Conservation (phyloP, 202 grass and related monocot genomes). For the Bolboschoenoplectus hybrid region DNA sequence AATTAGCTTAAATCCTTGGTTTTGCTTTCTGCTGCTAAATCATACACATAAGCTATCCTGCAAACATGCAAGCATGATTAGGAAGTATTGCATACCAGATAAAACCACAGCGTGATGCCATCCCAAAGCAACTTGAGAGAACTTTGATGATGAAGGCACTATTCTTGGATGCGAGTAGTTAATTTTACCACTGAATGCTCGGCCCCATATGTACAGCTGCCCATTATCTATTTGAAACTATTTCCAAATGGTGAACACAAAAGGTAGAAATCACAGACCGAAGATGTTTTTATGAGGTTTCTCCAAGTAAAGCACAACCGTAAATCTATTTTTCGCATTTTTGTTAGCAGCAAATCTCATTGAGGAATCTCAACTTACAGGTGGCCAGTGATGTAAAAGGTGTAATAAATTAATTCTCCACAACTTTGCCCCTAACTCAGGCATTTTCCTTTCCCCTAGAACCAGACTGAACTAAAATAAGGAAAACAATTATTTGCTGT, state of each 20-base stretch:
- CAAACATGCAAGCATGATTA: not conserved
- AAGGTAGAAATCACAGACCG: conserved; percentile 11
- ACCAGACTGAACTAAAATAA: not conserved
- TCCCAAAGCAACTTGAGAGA: conserved; percentile 88
- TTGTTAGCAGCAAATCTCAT: not conserved
- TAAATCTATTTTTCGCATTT: not conserved
- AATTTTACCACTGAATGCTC: conserved; percentile 55
- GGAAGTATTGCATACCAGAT: conserved; percentile 51
- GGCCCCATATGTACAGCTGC: conserved; percentile 83
- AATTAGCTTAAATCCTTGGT: not conserved
- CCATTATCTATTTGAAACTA: conserved; percentile 62
- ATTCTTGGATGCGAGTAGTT: conserved; percentile 59
- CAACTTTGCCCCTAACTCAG: not conserved
- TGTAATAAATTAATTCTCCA: not conserved
- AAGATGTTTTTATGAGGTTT: conserved; percentile 15
- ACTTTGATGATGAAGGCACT: conserved; percentile 43
- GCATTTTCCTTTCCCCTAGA: not conserved
- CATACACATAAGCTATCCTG: not conserved
- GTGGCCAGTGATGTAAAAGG: not conserved
- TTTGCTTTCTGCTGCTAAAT: conserved; percentile 18
- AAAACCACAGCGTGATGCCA: conserved; percentile 91
- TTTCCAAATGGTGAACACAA: conserved; percentile 26
- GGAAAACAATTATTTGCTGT: not conserved
- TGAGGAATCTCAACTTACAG: not conserved
- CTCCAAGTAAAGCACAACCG: conserved; percentile 14